A percentile compares a stretch with the other conserved stretches of the same genome.
Evolutionary conservation across 169 alveolate genomes (phyloP).

Genomic region (Blepharisma undulans): DNA sequence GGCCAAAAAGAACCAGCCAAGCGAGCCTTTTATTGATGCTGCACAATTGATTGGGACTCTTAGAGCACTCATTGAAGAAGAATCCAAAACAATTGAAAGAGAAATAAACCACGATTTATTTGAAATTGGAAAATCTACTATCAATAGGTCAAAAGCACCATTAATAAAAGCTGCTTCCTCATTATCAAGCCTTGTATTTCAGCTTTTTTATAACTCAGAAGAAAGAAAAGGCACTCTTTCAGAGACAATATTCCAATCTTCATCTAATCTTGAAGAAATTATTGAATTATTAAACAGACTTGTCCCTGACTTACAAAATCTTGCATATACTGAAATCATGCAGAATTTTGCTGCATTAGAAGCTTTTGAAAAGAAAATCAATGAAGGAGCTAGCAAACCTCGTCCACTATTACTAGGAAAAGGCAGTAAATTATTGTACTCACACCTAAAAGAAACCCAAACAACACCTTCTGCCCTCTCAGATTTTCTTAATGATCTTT

Average conservation of each 20-base stretch:
- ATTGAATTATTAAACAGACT: neutral
- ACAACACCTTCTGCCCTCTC: neutral
- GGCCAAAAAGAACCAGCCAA: conserved; percentile 16
- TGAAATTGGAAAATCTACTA: neutral
- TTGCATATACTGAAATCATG: neutral
- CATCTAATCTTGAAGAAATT: neutral
- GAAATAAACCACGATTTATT: neutral
- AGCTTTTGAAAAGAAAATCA: conserved; percentile 22
- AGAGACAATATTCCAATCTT: neutral
- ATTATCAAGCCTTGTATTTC: neutral
- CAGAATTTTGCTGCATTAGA: neutral
- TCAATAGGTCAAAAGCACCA: neutral
- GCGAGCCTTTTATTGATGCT: neutral
- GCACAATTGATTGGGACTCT: neutral
- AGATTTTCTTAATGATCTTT: neutral
- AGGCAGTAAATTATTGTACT: neutral
- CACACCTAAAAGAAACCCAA: neutral
- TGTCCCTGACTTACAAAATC: neutral
- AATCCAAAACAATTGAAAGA: neutral
- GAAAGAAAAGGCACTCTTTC: neutral
- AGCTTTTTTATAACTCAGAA: neutral
- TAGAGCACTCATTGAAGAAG: neutral
- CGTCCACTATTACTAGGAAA: conserved; percentile 11
- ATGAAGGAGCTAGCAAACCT: neutral
- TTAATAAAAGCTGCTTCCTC: neutral